Base-by-base conservation (phyloP, 2,329 filamentous ascomycete genomes). In the Cryphonectria radicalis region DNA sequence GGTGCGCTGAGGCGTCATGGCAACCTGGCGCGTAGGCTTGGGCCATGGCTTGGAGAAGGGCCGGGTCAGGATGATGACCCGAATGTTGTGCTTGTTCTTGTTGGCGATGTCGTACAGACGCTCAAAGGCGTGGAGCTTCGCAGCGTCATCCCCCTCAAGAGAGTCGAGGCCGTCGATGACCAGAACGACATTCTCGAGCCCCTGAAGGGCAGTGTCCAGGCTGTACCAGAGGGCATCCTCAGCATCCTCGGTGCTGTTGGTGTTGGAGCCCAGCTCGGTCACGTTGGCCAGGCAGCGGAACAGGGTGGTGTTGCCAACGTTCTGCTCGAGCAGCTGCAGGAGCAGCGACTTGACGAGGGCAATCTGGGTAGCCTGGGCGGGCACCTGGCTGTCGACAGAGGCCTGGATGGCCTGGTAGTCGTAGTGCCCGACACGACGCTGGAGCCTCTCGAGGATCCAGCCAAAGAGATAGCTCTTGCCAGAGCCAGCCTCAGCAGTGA, bases 171-270 rank as follows among this genome's bases (percentile, higher is more conserved):
- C 72, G 32, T 73, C 72, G 32, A 73, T 67, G 66, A 73, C 72
- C 40, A 73, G 67, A 57, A 71, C 66, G 19, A 73, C 72, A n/a
- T 73, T 73, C 63, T 73, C 69, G n/a, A 73, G 69, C 22, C 72
- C 72, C 32, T 73, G 69, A 10, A 73, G 69, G 22, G 72, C 72
- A 55, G 70, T 71, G 57, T 73, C 72, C n/a, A 73, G 62, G 46
- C 67, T 69, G 67, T 73, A 71, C 72, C 72, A 73, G 37, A 73
- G 72, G 22, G 72, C 72, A 35, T 79, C 77, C 68, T 77, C 77
- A 22, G 75, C 76, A 55, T 72, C 73, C 46, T 78, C 75, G 10
- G 77, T 77, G 73, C 76, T 74, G 63, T 71, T 75, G 37, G 76
- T 75, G 50, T 68, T 74, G 62, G 76, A 73, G 40, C 70, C 72